phyloP scores from a whole-genome alignment of 805 yeast genomes.

The Clavispora asparagi region DNA sequence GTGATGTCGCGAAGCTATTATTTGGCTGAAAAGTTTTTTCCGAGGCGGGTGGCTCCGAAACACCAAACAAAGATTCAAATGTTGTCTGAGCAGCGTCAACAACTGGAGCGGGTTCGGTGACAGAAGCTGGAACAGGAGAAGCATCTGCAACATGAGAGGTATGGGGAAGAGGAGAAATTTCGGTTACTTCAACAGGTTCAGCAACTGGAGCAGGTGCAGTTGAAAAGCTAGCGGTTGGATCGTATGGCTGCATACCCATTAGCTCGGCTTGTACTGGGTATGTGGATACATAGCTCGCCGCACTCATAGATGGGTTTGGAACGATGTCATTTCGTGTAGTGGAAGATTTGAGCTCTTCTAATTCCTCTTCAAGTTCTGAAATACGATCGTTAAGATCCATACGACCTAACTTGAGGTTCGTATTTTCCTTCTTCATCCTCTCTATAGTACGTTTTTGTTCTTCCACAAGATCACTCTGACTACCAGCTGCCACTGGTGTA shows the following conservation, averaged over 20 bases:
- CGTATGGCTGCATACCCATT: not conserved
- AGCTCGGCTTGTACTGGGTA: not conserved
- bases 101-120: not conserved
- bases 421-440: slow-evolving; percentile 36
- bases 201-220: not conserved
- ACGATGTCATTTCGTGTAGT: not conserved
- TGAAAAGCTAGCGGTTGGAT: slow-evolving; percentile 1
- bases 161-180: too few species aligned
- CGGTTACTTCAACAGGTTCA: not conserved
- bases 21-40: not conserved
- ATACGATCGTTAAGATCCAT: slow-evolving; percentile 36
- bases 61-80: not conserved
- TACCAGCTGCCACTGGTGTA: not conserved
- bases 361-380: slow-evolving; percentile 21
- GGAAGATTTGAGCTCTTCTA: slow-evolving; percentile 11
- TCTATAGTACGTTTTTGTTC: slow-evolving; percentile 31
- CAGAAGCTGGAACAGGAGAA: too few species aligned
- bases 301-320: not conserved
- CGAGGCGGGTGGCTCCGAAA: not conserved
- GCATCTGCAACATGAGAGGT: too few species aligned
- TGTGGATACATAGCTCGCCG: not conserved
- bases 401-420: slow-evolving; percentile 34
- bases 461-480: slow-evolving; percentile 21
- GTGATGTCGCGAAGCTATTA: not conserved
- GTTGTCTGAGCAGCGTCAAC: not conserved